These are phyloP conservation scores for Candida railenensis DNA, from an alignment of 805 yeast genomes.

Conservation along the genomic window DNA sequence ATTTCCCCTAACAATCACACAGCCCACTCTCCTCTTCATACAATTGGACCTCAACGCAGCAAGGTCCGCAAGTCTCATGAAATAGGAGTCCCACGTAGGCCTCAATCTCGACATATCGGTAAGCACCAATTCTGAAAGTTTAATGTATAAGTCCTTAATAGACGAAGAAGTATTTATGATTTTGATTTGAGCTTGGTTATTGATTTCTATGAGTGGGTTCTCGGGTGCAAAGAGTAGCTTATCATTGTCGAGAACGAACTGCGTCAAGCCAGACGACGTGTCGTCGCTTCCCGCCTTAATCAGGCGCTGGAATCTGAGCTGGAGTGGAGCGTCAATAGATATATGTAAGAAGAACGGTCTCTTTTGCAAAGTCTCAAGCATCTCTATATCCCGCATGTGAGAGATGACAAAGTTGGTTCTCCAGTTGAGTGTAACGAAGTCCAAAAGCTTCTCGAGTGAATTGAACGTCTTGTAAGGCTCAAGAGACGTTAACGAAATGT, in stretches of 20 bases:
- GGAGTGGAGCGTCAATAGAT: constrained; percentile 70
- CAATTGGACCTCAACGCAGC: constrained; percentile 94
- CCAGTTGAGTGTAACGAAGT: constrained; percentile 69
- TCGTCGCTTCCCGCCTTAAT: constrained; percentile 5
- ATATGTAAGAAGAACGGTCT: constrained; percentile 85
- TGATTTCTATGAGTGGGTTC: constrained; percentile 55
- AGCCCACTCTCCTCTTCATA: constrained; percentile 96
- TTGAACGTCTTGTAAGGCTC: constrained; percentile 27
- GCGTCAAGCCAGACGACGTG: constrained; percentile 7
- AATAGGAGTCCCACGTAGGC: constrained; percentile 96
- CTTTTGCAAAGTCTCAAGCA: constrained; percentile 50
- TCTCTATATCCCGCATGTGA: constrained; percentile 42
- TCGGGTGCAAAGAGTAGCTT: constrained; percentile 38
- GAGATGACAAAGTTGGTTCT: constrained; percentile 56
- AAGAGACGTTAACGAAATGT: constrained; percentile 7
- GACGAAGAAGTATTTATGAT: constrained; percentile 39
- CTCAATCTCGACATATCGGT: constrained; percentile 54
- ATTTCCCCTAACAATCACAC: constrained; percentile 84
- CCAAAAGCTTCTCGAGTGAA: constrained; percentile 46
- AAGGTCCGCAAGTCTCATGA: constrained; percentile 88
- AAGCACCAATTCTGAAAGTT: constrained; percentile 39
- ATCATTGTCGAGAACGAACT: constrained; percentile 37
- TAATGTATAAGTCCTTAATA: constrained; percentile 31
- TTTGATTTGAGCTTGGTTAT: constrained; percentile 53
- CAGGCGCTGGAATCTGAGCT: constrained; percentile 43